A percentile compares a stretch with the other conserved stretches of the same genome.
Conservation (phyloP, 2,329 filamentous ascomycete genomes). For the Periconia sp. region DNA sequence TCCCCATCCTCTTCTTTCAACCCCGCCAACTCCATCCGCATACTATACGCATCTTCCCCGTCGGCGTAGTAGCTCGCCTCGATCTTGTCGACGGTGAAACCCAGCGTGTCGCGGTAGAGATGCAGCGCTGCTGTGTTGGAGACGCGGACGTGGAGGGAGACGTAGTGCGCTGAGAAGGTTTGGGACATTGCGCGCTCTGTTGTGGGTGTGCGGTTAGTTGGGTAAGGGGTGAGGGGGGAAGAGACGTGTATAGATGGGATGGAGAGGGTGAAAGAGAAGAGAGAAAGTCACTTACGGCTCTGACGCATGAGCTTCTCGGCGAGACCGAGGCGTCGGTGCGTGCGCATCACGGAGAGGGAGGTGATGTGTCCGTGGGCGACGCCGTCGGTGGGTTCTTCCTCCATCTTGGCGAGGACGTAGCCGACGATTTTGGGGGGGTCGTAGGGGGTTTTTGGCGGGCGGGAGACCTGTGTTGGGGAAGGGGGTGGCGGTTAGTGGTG, state of each 20-base stretch:
- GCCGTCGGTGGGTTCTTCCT: slow-evolving; percentile 91
- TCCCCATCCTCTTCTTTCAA: slow-evolving; percentile 47
- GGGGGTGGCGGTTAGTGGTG: background rate
- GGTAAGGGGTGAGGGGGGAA: background rate
- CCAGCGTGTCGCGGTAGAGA: slow-evolving; percentile 88
- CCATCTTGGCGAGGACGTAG: slow-evolving; percentile 99
- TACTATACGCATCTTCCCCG: slow-evolving; percentile 92
- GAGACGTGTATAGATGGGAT: background rate
- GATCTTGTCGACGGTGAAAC: slow-evolving; percentile 84
- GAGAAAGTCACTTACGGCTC: slow-evolving; percentile 61
- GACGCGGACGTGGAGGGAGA: slow-evolving; percentile 92
- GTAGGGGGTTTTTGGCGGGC: slow-evolving; percentile 74
- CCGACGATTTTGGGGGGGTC: slow-evolving; percentile 97
- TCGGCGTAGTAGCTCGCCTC: slow-evolving; percentile 95
- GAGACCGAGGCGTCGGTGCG: slow-evolving; percentile 85
- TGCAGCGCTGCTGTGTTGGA: slow-evolving; percentile 90
- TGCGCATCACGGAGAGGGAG: slow-evolving; percentile 92
- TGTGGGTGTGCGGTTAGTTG: background rate
- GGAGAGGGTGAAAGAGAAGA: background rate
- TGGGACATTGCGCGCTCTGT: slow-evolving; percentile 95
- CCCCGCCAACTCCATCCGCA: slow-evolving; percentile 78
- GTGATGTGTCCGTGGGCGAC: slow-evolving; percentile 96
- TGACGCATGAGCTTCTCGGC: slow-evolving; percentile 98
- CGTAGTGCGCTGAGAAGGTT: slow-evolving; percentile 86
- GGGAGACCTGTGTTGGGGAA: slow-evolving; percentile 58